phyloP scores from a whole-genome alignment of 2,329 filamentous ascomycete species.

The Phyllosticta citriasiana region DNA sequence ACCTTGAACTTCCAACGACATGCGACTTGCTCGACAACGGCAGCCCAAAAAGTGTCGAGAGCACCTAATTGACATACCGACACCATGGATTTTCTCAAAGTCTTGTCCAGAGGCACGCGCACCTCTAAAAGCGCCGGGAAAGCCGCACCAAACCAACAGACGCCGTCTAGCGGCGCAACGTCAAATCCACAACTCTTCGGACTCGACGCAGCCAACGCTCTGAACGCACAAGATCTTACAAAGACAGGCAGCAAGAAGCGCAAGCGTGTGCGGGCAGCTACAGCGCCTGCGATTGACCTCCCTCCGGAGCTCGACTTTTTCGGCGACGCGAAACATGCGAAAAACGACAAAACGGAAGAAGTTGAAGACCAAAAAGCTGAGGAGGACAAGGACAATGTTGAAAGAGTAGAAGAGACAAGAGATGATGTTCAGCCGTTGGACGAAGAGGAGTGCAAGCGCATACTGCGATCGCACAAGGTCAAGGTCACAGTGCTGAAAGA shows the following conservation, averaged over 20 bases:
- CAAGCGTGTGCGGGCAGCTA: constrained; percentile 27
- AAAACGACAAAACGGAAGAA: not conserved
- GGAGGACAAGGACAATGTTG: constrained; percentile 2
- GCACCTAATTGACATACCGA: no score
- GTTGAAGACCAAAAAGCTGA: not conserved
- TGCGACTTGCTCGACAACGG: not conserved
- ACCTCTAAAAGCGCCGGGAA: constrained; percentile 30
- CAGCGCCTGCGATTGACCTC: constrained; percentile 13
- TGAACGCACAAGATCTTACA: constrained; percentile 24
- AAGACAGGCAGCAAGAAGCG: constrained; percentile 27
- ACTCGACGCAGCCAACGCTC: constrained; percentile 21
- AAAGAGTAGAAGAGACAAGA: constrained; percentile 12
- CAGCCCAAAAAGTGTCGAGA: not conserved
- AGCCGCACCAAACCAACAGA: constrained; percentile 30
- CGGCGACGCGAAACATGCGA: constrained; percentile 15
- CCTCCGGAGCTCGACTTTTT: constrained; percentile 37
- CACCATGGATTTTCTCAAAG: constrained; percentile 62
- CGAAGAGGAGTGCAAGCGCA: constrained; percentile 61
- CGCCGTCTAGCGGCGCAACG: constrained; percentile 55
- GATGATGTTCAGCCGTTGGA: constrained; percentile 36
- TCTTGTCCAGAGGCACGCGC: constrained; percentile 62
- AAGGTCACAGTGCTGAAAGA: constrained; percentile 68
- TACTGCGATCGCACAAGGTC: constrained; percentile 70
- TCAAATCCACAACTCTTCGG: constrained; percentile 61
- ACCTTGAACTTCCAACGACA: not conserved